Conservation (phyloP, 495 filamentous ascomycete genomes). For the Friedmanniomyces endolithicus region DNA sequence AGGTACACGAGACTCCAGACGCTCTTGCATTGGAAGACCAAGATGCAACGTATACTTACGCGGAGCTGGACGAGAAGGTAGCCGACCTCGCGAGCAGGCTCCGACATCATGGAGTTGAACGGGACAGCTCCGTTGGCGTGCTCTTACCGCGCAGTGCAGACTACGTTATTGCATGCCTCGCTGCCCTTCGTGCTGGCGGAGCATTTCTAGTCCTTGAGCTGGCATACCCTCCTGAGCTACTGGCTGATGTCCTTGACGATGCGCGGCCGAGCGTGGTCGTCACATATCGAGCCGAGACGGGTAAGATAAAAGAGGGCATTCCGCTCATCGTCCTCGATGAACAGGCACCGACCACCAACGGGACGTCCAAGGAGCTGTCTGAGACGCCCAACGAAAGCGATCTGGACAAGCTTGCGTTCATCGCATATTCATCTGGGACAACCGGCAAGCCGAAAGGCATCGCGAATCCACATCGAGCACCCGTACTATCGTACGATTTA, state of each 20-base stretch:
- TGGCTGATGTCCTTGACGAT: constrained; percentile 56
- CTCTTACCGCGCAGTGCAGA: constrained; percentile 53
- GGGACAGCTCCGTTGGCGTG: constrained; percentile 52
- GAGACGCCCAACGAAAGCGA: constrained; percentile 44
- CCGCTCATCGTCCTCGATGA: constrained; percentile 47
- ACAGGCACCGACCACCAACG: constrained; percentile 3
- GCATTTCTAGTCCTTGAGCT: constrained; percentile 61
- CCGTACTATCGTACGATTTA: constrained; percentile 52
- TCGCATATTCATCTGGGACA: constrained; percentile 54
- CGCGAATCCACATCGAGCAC: constrained; percentile 52
- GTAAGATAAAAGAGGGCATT: constrained; percentile 43
- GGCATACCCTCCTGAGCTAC: constrained; percentile 50
- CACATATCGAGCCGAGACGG: constrained; percentile 42
- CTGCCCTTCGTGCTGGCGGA: constrained; percentile 52
- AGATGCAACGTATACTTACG: constrained; percentile 43
- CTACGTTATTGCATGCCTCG: constrained; percentile 58
- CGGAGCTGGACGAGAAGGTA: constrained; percentile 47
- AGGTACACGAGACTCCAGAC: constrained; percentile 47
- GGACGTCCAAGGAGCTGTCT: constrained; percentile 30
- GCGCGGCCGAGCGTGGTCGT: constrained; percentile 49
- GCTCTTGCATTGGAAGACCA: constrained; percentile 51
- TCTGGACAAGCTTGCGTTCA: constrained; percentile 51
- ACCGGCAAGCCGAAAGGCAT: constrained; percentile 61
- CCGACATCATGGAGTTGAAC: constrained; percentile 44
- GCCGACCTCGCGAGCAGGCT: constrained; percentile 42